Evolutionary conservation across 148 eudicot genomes (phyloP), one percentile per base, ranked within the genome.

Genomic region (Heliamphora exappendiculata): DNA sequence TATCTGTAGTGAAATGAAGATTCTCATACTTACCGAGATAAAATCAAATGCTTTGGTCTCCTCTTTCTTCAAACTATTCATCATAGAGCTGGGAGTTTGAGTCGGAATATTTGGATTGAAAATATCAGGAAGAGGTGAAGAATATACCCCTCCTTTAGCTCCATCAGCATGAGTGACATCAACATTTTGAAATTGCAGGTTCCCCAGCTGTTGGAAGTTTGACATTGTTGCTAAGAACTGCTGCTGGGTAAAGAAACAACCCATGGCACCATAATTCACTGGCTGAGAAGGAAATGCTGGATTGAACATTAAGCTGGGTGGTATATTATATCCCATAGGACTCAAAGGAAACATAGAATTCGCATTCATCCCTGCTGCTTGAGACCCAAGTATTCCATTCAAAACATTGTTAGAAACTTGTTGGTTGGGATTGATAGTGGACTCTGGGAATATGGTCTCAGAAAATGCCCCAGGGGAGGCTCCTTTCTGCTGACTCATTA

Each of bases 41-140:
- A 94, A 94, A 85, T 94, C 98, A 85, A 94, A 94, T 34, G 97
- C 97, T 86, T 81, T 94, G 16, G 89, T 85, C 0, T 94, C 98
- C 82, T 92, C 97, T 81, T 88, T 91, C 85, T 86, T 88, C 6
- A 96, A 85, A 80, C 81, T 78, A 65, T 85, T 91, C 87, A 89
- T 83, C 47, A 83, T 79, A 29, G 91, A 78, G 57, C 82, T 87
- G 12, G 97, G 83, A 79, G 86, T 79, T 86, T 92, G 93, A 82
- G 81, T 72, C 2, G 90, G 82, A 73, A 89, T 53, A 71, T 64
- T 76, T 42, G 97, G 86, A 73, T 90, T 92, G 75, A 94, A 94
- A 84, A 94, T 86, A 85, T 92, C 97, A 70, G 98, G 98, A 75
- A 85, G 65, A 44, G 92, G 74, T 26, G 97, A 82, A 50, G 86